These are phyloP conservation scores for Fusarium begoniae DNA, from an alignment of 2,329 filamentous ascomycete genomes.

Conservation along the genomic window DNA sequence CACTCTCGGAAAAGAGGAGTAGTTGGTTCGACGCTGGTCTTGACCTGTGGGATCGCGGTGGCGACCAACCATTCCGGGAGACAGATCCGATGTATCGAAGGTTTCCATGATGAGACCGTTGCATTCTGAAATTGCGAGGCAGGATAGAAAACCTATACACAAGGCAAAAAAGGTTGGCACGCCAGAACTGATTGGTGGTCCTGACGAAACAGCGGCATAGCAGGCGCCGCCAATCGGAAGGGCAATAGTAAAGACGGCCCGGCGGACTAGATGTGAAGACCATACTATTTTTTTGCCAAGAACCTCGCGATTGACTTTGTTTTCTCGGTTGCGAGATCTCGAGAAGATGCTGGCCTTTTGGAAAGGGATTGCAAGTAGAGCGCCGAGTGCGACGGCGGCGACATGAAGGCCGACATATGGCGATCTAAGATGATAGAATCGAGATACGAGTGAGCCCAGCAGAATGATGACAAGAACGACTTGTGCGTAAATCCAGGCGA, in stretches of 20 bases:
- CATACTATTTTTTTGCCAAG: constrained; percentile 70
- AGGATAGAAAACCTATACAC: constrained; percentile 74
- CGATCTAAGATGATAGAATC: constrained; percentile 71
- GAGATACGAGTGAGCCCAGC: constrained; percentile 76
- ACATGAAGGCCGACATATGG: constrained; percentile 74
- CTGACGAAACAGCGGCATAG: constrained; percentile 73
- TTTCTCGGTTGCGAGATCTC: constrained; percentile 66
- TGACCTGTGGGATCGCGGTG: constrained; percentile 54
- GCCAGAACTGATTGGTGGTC: constrained; percentile 67
- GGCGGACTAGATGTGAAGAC: constrained; percentile 77
- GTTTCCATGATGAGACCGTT: constrained; percentile 82
- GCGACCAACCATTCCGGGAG: constrained; percentile 72
- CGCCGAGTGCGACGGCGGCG: constrained; percentile 72
- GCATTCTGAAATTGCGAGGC: constrained; percentile 79
- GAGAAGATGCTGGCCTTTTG: constrained; percentile 77
- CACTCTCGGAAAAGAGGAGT: constrained; percentile 79
- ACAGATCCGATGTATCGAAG: constrained; percentile 82
- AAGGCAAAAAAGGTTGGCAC: constrained; percentile 73
- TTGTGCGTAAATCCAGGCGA: constrained; percentile 82
- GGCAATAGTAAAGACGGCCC: constrained; percentile 71
- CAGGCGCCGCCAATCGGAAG: constrained; percentile 73
- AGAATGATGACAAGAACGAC: constrained; percentile 77
- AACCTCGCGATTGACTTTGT: constrained; percentile 73
- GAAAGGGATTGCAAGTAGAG: constrained; percentile 75
- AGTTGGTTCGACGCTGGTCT: constrained; percentile 67